These are phyloP conservation scores for Panicum miliaceum DNA, from an alignment of 176 grass and related monocot species.

Conservation along the genomic window DNA sequence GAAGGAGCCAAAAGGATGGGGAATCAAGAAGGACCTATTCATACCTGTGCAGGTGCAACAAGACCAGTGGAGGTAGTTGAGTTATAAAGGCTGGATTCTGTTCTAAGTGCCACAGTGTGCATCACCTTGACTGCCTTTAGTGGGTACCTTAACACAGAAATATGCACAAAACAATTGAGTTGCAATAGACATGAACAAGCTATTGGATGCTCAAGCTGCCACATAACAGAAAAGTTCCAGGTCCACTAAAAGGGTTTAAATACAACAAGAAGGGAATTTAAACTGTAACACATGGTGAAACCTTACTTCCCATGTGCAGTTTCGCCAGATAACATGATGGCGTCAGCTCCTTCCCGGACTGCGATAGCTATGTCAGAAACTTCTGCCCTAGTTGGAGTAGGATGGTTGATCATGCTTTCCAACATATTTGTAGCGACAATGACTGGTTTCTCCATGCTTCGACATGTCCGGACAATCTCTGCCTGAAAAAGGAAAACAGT, in stretches of 20 bases:
- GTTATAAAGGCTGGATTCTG: conserved; percentile 82
- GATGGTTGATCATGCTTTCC: conserved; percentile 98
- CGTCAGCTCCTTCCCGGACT: conserved; percentile 93
- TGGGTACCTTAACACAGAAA: conserved; percentile 68
- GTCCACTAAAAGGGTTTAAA: conserved; percentile 11
- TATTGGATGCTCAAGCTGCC: neutral
- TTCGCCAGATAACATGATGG: conserved; percentile 97
- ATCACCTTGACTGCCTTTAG: conserved; percentile 97
- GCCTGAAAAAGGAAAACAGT: conserved; percentile 51
- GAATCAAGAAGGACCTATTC: neutral
- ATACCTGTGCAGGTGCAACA: conserved; percentile 61
- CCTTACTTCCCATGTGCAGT: conserved; percentile 98
- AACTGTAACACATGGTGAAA: conserved; percentile 23
- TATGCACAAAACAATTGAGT: conserved; percentile 33
- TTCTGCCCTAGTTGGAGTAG: conserved; percentile 94
- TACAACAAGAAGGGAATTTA: conserved; percentile 31
- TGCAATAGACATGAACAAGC: neutral
- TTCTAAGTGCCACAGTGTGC: conserved; percentile 92
- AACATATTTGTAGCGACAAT: conserved; percentile 99
- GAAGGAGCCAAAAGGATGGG: conserved; percentile 1
- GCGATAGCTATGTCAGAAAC: conserved; percentile 98
- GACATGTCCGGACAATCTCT: conserved; percentile 82
- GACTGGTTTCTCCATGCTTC: conserved; percentile 89
- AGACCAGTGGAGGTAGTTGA: conserved; percentile 45
- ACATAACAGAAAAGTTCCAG: neutral